Evolutionary conservation across 257 asterid species (phyloP).

Genomic region (Primulina huaijiensis): DNA sequence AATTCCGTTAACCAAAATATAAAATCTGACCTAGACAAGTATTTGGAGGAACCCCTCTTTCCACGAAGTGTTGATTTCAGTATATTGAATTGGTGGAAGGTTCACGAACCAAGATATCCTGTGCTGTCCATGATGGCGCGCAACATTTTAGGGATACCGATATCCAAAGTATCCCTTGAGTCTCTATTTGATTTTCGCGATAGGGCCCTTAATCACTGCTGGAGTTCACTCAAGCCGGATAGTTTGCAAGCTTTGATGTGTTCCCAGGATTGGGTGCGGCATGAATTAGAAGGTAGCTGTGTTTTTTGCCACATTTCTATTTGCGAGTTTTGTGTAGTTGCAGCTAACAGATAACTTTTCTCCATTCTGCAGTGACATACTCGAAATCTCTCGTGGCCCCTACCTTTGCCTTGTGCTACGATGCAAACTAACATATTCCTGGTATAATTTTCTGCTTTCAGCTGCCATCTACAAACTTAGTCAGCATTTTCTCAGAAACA

Average conservation of each 20-base stretch:
- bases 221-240: constrained; percentile 65
- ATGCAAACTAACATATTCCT: constrained; percentile 31
- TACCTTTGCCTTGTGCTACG: constrained; percentile 34
- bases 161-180: constrained; percentile 61
- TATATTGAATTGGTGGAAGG: constrained; percentile 94
- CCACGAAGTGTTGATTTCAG: constrained; percentile 69
- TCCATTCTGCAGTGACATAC: constrained; percentile 33
- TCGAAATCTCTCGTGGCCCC: constrained; percentile 30
- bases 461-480: constrained; percentile 13
- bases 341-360: constrained; percentile 22
- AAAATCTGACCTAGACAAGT: constrained; percentile 84
- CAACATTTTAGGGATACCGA: constrained; percentile 79
- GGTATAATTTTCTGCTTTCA: constrained; percentile 24
- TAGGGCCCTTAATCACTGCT: constrained; percentile 45
- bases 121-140: constrained; percentile 87
- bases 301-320: constrained; percentile 4
- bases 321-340: constrained; percentile 8
- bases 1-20: constrained; percentile 52
- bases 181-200: constrained; percentile 55
- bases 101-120: constrained; percentile 85
- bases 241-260: constrained; percentile 84
- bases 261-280: constrained; percentile 78
- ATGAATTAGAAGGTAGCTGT: constrained; percentile 53
- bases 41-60: constrained; percentile 81
- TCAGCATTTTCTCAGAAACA: constrained; percentile 12